phyloP scores from a whole-genome alignment of 495 filamentous ascomycete genomes.

The Neohortaea acidophila region DNA sequence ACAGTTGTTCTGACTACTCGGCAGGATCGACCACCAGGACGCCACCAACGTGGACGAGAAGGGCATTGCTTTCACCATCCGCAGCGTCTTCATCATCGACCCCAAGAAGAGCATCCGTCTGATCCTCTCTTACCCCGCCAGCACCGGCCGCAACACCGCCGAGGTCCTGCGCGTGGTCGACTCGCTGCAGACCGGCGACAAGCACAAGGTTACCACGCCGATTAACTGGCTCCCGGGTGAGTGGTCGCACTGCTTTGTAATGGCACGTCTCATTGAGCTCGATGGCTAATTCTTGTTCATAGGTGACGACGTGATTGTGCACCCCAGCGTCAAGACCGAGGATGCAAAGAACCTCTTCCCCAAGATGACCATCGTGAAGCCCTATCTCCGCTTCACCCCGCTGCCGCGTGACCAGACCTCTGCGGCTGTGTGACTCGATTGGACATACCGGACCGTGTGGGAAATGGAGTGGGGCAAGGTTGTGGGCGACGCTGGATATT shows the following conservation, averaged over 20 bases:
- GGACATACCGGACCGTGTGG: slow-evolving; percentile 9
- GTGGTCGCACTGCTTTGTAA: slow-evolving; percentile 39
- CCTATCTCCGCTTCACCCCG: slow-evolving; percentile 44
- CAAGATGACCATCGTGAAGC: slow-evolving; percentile 83
- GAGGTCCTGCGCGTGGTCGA: slow-evolving; percentile 93
- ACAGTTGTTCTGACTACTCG: slow-evolving; percentile 2
- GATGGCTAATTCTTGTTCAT: slow-evolving; percentile 9
- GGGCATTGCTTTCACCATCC: slow-evolving; percentile 86
- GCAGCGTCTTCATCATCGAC: slow-evolving; percentile 97
- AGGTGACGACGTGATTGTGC: slow-evolving; percentile 74
- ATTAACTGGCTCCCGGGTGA: slow-evolving; percentile 29
- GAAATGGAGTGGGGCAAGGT: slow-evolving; percentile 12
- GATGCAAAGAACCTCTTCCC: slow-evolving; percentile 81
- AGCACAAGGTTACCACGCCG: slow-evolving; percentile 78
- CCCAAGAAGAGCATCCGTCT: slow-evolving; percentile 95
- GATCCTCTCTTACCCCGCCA: slow-evolving; percentile 92
- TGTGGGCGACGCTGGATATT: too few relatives aligned
- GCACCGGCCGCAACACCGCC: slow-evolving; percentile 89
- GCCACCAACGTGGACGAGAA: slow-evolving; percentile 47
- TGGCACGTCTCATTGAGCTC: slow-evolving; percentile 1
- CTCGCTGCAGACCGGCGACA: slow-evolving; percentile 93
- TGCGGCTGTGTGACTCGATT: slow-evolving; percentile 19
- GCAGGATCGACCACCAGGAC: slow-evolving; percentile 71
- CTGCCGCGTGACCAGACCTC: slow-evolving; percentile 29
- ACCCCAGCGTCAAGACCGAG: slow-evolving; percentile 73